Evolutionary conservation across 2,329 filamentous ascomycete species (phyloP), one percentile per base, ranked within the genome.

Genomic region (Apiospora marii): DNA sequence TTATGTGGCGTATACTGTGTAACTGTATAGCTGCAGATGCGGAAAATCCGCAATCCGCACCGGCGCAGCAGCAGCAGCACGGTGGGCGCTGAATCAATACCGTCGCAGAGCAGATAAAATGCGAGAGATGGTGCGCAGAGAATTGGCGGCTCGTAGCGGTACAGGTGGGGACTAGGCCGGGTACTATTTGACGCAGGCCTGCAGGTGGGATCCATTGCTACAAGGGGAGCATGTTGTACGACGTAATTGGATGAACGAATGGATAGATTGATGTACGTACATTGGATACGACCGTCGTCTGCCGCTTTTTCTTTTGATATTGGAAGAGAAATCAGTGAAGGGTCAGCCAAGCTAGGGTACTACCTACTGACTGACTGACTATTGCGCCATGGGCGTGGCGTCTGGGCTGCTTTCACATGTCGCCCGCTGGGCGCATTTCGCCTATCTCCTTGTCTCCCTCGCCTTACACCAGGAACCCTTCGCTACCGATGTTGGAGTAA

Each of bases 181-280:
- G 34, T 41, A 64, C 58, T 64, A 64, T 64, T 64, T 64, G 58
- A 64, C 58, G 58, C 58, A 64, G 58, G 58, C 58, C 58, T 64
- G 58, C 19, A 64, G 13, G 8, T 41, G 19, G 22, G 58, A 64
- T 41, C 58, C 58, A 64, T 64, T n/a, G 49, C 12, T 51, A 37
- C 30, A 37, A 37, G 27, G 30, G 7, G 6, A 41, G 30, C 8
- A n/a, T n/a, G 46, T 49, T n/a, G 46, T 49, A 64, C 53, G 58
- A 41, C 58, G 58, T 41, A 64, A 30, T n/a, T 41, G 37, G 37
- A 48, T 48, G 16, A 30, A 30, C 27, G 27, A 30, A 30, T 30
- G 27, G 27, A 30, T 30, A 4, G 43, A 30, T 30, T 27, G 27
- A 30, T 34, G 16, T 61, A 22, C 6, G 53, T 61, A 61, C 16